Percentiles rank a stretch among this genome's conserved stretches.
Evolutionary conservation across 2,329 filamentous ascomycete genomes (phyloP).

Genomic region (Trichothecium sympodiale): DNA sequence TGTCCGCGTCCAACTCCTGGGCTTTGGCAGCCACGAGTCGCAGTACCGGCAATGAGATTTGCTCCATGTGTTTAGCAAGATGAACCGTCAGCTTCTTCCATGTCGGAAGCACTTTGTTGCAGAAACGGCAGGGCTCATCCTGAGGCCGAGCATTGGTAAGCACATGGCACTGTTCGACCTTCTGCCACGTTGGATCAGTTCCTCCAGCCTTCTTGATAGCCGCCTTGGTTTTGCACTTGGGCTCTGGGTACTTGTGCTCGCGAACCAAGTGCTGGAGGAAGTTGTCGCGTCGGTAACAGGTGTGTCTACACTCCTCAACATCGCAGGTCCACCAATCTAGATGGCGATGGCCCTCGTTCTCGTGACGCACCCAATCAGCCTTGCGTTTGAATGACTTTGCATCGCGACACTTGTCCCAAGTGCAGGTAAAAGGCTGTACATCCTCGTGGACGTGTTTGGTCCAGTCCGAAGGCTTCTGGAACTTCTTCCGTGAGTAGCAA

Average conservation of each 20-base stretch:
- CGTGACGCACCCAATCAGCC: constrained; percentile 90
- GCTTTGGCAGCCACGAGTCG: constrained; percentile 37
- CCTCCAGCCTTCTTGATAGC: constrained; percentile 48
- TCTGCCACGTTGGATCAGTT: constrained; percentile 59
- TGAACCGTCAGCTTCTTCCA: constrained; percentile 97
- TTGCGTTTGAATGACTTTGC: constrained; percentile 91
- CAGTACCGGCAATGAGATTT: constrained; percentile 74
- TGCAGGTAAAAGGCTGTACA: constrained; percentile 86
- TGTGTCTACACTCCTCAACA: constrained; percentile 68
- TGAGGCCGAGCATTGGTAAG: constrained; percentile 55
- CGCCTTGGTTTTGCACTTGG: constrained; percentile 65
- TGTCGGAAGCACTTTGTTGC: constrained; percentile 64
- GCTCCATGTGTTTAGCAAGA: constrained; percentile 88
- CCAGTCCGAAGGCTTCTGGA: constrained; percentile 90
- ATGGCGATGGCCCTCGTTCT: constrained; percentile 83
- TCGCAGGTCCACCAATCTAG: constrained; percentile 87
- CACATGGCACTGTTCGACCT: constrained; percentile 66
- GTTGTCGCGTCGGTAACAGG: constrained; percentile 81
- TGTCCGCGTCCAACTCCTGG: constrained; percentile 45
- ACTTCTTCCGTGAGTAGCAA: constrained; percentile 76
- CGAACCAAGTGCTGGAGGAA: constrained; percentile 87
- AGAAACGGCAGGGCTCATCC: constrained; percentile 80
- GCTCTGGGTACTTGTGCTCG: constrained; percentile 79
- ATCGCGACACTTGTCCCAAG: constrained; percentile 71
- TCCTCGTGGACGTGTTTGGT: constrained; percentile 95